These are phyloP conservation scores for Botrytis aclada DNA, from an alignment of 2,329 filamentous ascomycete species.

Conservation along the genomic window DNA sequence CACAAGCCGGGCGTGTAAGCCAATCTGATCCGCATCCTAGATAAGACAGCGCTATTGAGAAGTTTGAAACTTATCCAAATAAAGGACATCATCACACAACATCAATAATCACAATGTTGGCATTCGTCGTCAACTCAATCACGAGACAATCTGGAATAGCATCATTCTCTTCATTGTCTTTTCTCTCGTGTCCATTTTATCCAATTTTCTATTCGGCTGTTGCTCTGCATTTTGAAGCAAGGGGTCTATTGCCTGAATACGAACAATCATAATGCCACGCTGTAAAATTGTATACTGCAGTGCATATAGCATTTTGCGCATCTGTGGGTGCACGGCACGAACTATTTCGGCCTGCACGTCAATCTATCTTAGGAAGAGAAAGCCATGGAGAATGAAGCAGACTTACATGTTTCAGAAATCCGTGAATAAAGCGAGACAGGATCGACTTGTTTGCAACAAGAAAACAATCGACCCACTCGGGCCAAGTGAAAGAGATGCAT, in stretches of 20 bases:
- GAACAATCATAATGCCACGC: conserved; percentile 1
- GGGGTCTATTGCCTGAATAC: not conserved
- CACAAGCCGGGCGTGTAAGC: conserved; percentile 2
- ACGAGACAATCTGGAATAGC: not conserved
- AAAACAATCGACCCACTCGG: not conserved
- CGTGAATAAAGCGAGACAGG: too few species aligned
- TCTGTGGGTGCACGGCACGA: not conserved
- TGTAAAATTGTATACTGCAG: not conserved
- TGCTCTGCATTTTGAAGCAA: not conserved
- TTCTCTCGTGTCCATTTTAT: not conserved
- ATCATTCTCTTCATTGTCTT: not conserved
- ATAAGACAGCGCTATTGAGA: conserved; percentile 2
- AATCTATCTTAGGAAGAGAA: not conserved
- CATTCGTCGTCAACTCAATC: not conserved
- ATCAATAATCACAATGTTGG: conserved; percentile 2
- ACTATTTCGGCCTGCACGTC: not conserved
- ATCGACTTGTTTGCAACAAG: too few species aligned
- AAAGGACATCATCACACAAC: not conserved
- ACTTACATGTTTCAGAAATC: too few species aligned
- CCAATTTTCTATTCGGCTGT: not conserved
- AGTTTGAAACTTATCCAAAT: not conserved
- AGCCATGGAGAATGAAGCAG: too few species aligned
- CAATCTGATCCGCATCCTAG: not conserved
- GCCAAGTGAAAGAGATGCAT: not conserved
- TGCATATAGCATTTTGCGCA: not conserved